phyloP scores from a whole-genome alignment of 2,329 filamentous ascomycete genomes.

The Xylariomycetidae sp. region DNA sequence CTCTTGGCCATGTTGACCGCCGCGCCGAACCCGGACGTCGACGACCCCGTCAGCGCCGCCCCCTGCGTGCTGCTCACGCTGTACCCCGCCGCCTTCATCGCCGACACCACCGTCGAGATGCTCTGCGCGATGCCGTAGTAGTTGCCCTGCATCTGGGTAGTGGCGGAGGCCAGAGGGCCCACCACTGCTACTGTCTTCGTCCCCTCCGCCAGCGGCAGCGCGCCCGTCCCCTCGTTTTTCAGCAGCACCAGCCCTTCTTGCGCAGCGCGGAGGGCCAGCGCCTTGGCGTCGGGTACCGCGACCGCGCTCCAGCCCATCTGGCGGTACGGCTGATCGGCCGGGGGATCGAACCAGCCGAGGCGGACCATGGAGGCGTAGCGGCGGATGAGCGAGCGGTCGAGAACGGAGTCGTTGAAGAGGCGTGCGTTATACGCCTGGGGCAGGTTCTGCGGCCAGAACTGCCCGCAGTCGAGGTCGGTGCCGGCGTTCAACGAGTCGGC shows the following conservation, averaged over 20 bases:
- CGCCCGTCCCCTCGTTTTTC: conserved; percentile 47
- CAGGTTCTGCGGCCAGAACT: conserved; percentile 23
- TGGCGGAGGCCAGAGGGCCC: conserved; percentile 53
- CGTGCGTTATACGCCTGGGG: conserved; percentile 23
- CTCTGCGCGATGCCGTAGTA: conserved; percentile 30
- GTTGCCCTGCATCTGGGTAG: conserved; percentile 51
- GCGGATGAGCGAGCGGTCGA: conserved; percentile 44
- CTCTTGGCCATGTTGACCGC: conserved; percentile 33
- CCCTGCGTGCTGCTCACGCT: conserved; percentile 17
- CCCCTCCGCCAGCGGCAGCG: conserved; percentile 34
- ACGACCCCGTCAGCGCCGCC: conserved; percentile 22
- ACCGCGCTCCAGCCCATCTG: conserved; percentile 50
- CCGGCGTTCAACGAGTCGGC: conserved; percentile 30
- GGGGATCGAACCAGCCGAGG: conserved; percentile 51
- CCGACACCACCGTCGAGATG: conserved; percentile 19
- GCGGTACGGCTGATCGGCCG: conserved; percentile 39
- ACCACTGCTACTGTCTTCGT: conserved; percentile 47
- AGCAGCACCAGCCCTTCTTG: conserved; percentile 41
- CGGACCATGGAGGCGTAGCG: conserved; percentile 49
- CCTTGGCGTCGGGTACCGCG: conserved; percentile 44
- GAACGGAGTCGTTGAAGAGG: conserved; percentile 35
- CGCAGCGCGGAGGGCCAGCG: conserved; percentile 50
- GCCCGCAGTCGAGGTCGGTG: conserved; percentile 30
- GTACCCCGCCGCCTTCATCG: conserved; percentile 17
- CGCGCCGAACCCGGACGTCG: conserved; percentile 23